Evolutionary conservation across 2,329 filamentous ascomycete genomes (phyloP).

Genomic region (Venturia carpophila): DNA sequence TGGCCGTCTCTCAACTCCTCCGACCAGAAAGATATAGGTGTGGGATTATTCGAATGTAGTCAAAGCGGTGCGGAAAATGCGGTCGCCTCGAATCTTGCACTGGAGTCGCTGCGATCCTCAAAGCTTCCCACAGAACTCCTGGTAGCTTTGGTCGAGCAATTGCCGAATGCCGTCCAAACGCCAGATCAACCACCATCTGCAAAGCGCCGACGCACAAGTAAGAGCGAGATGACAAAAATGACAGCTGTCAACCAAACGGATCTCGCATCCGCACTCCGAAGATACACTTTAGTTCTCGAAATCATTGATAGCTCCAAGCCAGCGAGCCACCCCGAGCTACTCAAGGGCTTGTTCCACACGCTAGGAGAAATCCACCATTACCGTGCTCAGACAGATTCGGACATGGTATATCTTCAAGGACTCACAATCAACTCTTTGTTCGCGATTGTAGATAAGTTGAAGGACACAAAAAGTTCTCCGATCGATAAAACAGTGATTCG

Average conservation of each 20-base stretch:
- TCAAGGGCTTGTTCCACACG: constrained; percentile 72
- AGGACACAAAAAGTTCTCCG: constrained; percentile 44
- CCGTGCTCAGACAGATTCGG: constrained; percentile 70
- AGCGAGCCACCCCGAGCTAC: constrained; percentile 64
- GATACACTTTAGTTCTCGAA: constrained; percentile 80
- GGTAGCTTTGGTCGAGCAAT: constrained; percentile 12
- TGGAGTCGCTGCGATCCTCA: constrained; percentile 65
- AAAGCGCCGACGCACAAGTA: constrained; percentile 73
- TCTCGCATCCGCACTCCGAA: constrained; percentile 59
- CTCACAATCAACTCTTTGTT: constrained; percentile 74
- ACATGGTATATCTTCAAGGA: constrained; percentile 83
- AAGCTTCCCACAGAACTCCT: constrained; percentile 14
- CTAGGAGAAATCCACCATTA: constrained; percentile 84
- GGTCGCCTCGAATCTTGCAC: constrained; percentile 39
- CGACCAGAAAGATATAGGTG: constrained; percentile 51
- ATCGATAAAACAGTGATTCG: constrained; percentile 75
- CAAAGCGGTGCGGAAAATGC: constrained; percentile 23
- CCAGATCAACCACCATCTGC: constrained; percentile 63
- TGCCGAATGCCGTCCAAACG: constrained; percentile 66
- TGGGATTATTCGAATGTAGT: constrained; percentile 47
- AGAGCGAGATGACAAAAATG: constrained; percentile 57
- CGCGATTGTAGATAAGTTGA: constrained; percentile 73
- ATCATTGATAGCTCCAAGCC: constrained; percentile 75
- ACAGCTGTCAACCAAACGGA: constrained; percentile 57
- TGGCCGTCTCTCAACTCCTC: constrained; percentile 66